phyloP scores from a whole-genome alignment of 225 moss, liverwort and hornwort genomes.

The Ulota crispa region DNA sequence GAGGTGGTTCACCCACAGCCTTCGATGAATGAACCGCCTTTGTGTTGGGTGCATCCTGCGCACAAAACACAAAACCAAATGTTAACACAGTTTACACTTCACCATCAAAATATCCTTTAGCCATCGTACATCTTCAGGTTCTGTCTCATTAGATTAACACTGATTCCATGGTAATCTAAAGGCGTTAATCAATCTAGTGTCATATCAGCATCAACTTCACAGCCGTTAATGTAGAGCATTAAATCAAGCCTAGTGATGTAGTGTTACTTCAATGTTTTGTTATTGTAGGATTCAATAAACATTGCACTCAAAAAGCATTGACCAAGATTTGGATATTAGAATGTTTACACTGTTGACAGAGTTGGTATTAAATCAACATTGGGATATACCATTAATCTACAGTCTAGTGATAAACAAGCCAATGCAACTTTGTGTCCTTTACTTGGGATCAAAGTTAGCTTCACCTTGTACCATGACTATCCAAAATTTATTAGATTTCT shows the following conservation, averaged over 20 bases:
- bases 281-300: not conserved
- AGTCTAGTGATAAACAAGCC: not conserved
- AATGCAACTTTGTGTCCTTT: not conserved
- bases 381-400: not conserved
- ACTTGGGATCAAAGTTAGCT: not conserved
- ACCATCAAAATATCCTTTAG: not conserved
- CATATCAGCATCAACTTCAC: not conserved
- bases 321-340: not conserved
- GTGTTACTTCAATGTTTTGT: not conserved
- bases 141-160: not conserved
- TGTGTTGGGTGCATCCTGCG: slow-evolving; percentile 81
- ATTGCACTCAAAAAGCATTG: not conserved
- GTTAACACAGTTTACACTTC: no score
- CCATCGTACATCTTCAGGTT: not conserved
- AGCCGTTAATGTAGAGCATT: not conserved
- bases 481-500: not conserved
- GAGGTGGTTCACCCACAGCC: slow-evolving; percentile 91
- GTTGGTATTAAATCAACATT: not conserved
- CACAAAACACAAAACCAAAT: not conserved
- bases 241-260: not conserved
- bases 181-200: not conserved
- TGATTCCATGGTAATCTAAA: not conserved
- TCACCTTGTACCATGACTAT: not conserved
- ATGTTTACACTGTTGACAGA: not conserved
- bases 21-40: slow-evolving; percentile 92